These are phyloP conservation scores for Termitomyces heimii DNA, from an alignment of 768 basidiomycete genomes.

Conservation along the genomic window DNA sequence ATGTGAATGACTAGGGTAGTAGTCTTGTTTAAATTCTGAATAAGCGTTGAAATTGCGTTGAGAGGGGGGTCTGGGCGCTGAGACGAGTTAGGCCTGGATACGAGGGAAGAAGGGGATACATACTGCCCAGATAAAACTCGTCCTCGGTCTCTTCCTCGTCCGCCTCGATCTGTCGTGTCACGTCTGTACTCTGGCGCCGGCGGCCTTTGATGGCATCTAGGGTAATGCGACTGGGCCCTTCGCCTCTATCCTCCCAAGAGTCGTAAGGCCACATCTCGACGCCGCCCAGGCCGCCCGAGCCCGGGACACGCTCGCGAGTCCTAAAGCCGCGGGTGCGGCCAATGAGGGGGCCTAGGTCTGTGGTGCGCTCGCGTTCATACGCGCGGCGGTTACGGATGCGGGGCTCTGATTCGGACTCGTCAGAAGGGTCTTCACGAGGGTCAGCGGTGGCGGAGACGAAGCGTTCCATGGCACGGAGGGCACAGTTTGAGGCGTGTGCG, in stretches of 20 bases:
- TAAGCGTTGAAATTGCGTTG: no score
- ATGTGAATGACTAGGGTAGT: no score
- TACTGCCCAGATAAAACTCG: no score
- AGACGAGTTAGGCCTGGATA: no score
- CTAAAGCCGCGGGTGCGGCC: conserved; percentile 56
- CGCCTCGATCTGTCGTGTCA: not conserved
- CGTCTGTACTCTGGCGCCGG: conserved; percentile 9
- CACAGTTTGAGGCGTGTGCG: conserved; percentile 54
- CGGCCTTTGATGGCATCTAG: conserved; percentile 2
- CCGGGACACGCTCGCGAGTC: conserved; percentile 50
- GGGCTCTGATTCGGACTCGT: not conserved
- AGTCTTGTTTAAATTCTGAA: no score
- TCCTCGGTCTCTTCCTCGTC: conserved; percentile 9
- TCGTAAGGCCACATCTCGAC: conserved; percentile 37
- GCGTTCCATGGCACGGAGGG: conserved; percentile 55
- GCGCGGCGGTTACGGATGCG: not conserved
- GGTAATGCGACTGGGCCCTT: not conserved
- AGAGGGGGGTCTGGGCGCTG: no score
- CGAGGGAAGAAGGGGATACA: no score
- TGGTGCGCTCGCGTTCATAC: no score
- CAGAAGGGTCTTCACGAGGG: not conserved
- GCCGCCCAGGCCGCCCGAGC: conserved; percentile 57
- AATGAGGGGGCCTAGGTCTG: conserved; percentile 59
- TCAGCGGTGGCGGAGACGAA: conserved; percentile 31
- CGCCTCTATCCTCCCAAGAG: conserved; percentile 9